Evolutionary conservation across 495 filamentous ascomycete species (phyloP).

Genomic region (Aspergillus conjunctus): DNA sequence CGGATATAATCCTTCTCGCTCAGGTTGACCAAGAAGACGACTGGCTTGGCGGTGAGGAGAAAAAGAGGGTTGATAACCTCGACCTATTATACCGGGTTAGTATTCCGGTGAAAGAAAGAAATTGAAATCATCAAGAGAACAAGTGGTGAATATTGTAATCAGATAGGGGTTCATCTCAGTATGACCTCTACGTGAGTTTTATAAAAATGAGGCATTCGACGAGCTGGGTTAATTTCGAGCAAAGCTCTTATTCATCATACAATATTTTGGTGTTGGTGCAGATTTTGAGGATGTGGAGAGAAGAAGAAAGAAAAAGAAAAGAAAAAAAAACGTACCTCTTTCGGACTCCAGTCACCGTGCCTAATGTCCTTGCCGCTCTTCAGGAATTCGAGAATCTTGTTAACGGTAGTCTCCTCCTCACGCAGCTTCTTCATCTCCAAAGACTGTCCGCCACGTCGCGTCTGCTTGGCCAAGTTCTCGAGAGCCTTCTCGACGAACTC

Average conservation of each 20-base stretch:
- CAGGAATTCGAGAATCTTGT: constrained; percentile 79
- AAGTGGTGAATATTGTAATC: constrained; percentile 41
- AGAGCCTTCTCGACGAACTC: constrained; percentile 97
- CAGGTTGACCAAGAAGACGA: constrained; percentile 96
- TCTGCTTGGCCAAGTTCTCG: constrained; percentile 89
- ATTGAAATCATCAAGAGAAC: constrained; percentile 11
- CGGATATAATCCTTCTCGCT: constrained; percentile 97
- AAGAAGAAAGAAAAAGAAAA: constrained; percentile 23
- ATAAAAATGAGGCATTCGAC: constrained; percentile 74
- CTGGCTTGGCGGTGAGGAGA: constrained; percentile 94
- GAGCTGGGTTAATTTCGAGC: constrained; percentile 98
- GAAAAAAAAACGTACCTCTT: constrained; percentile 75
- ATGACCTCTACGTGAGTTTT: constrained; percentile 67
- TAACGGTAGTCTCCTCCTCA: constrained; percentile 91
- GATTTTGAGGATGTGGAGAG: constrained; percentile 8
- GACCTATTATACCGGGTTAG: constrained; percentile 59
- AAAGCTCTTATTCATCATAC: constrained; percentile 97
- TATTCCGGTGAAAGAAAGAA: not conserved
- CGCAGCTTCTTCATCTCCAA: constrained; percentile 97
- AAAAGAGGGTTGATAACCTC: constrained; percentile 96
- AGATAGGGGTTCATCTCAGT: constrained; percentile 77
- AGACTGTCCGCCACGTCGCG: constrained; percentile 88
- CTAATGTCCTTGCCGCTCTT: constrained; percentile 90
- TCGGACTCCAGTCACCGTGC: constrained; percentile 84
- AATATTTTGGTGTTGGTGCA: constrained; percentile 29